A percentile compares a stretch with the other conserved stretches of the same genome.
phyloP scores from a whole-genome alignment of 2,329 filamentous ascomycete genomes.

The Aspergillus neoniger region DNA sequence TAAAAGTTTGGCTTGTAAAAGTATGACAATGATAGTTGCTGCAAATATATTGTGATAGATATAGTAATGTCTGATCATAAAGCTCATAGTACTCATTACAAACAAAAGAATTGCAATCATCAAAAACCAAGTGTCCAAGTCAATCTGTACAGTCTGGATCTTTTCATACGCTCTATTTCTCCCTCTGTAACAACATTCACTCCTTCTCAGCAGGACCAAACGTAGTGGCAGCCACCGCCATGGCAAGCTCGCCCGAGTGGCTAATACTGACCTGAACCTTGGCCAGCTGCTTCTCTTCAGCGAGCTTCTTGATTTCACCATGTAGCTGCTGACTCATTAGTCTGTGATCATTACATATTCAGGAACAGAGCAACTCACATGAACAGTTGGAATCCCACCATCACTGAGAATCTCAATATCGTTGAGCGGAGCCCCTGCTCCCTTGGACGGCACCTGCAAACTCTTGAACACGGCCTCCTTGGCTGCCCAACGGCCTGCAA shows the following conservation, averaged over 20 bases:
- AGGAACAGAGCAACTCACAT: background rate
- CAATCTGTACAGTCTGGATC: background rate
- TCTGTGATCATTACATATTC: background rate
- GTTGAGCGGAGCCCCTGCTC: background rate
- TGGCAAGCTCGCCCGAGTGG: background rate
- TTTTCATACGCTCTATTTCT: background rate
- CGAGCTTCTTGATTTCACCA: background rate
- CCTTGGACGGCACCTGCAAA: background rate
- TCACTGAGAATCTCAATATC: background rate
- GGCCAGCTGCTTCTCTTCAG: background rate
- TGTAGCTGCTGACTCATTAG: background rate
- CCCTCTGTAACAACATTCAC: background rate
- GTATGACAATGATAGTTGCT: no score
- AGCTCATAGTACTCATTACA: background rate
- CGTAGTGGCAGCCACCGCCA: background rate
- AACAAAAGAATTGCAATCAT: background rate
- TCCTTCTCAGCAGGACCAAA: background rate
- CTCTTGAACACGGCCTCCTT: background rate
- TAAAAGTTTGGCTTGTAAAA: no score
- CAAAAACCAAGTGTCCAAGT: background rate
- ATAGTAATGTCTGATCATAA: background rate
- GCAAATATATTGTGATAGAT: no score
- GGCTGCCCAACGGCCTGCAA: background rate
- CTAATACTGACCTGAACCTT: background rate
- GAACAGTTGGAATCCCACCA: background rate